phyloP scores from a whole-genome alignment of 495 filamentous ascomycete genomes.

The Arthonia radiata region DNA sequence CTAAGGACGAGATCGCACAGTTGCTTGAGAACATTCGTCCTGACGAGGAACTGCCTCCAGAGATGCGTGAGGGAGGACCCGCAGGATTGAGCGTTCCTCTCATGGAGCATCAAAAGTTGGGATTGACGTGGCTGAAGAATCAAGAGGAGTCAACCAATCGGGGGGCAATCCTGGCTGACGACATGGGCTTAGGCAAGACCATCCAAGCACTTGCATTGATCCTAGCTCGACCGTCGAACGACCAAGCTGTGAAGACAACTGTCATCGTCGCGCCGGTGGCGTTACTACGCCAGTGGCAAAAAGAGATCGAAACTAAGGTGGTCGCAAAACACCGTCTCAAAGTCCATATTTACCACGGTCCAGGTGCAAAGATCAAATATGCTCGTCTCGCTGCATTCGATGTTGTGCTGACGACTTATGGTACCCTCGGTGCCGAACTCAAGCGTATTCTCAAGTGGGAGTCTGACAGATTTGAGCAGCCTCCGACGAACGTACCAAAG shows the following conservation, averaged over 20 bases:
- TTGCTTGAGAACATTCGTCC: conserved; percentile 50
- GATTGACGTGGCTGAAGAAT: conserved; percentile 56
- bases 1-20: conserved; percentile 36
- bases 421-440: conserved; percentile 46
- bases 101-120: conserved; percentile 66
- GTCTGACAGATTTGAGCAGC: no score
- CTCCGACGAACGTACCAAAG: no score
- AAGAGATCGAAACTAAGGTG: conserved; percentile 56
- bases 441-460: conserved; percentile 27
- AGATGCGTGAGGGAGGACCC: conserved; percentile 29
- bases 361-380: conserved; percentile 26
- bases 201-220: conserved; percentile 73
- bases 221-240: conserved; percentile 36
- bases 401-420: conserved; percentile 77
- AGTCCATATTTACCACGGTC: conserved; percentile 41
- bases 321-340: conserved; percentile 29
- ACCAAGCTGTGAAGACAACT: conserved; percentile 48
- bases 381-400: conserved; percentile 42
- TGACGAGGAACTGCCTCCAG: conserved; percentile 38
- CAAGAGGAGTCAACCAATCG: conserved; percentile 57
- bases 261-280: conserved; percentile 74
- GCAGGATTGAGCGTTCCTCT: conserved; percentile 40
- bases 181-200: conserved; percentile 95
- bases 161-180: conserved; percentile 70
- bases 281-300: conserved; percentile 71